These are phyloP conservation scores for Pythium aphanidermatum DNA, from an alignment of 352 stramenopile species.

Conservation along the genomic window DNA sequence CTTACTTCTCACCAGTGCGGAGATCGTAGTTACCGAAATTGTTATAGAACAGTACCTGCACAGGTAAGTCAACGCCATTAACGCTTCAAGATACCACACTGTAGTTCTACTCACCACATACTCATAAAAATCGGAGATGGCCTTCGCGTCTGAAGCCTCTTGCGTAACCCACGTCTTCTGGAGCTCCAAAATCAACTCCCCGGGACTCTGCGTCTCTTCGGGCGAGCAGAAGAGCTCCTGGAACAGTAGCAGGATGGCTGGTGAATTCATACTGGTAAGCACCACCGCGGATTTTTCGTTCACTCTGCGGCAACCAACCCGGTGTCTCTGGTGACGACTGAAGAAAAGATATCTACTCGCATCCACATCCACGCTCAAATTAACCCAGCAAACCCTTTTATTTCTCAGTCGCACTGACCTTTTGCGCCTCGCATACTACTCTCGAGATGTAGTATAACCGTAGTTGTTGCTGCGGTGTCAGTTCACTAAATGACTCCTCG, in stretches of 20 bases:
- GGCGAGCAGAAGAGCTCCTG: slow-evolving; percentile 16
- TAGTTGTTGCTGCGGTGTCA: slow-evolving; percentile 2
- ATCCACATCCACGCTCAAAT: neutral
- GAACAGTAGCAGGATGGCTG: slow-evolving; percentile 16
- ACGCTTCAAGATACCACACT: neutral
- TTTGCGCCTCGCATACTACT: slow-evolving; percentile 6
- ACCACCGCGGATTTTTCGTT: too few species aligned
- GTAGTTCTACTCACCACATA: neutral
- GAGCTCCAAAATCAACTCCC: slow-evolving; percentile 9
- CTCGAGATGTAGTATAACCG: slow-evolving; percentile 9
- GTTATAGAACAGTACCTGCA: slow-evolving; percentile 7
- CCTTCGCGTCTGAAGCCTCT: neutral
- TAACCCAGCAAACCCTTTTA: neutral
- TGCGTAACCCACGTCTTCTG: slow-evolving; percentile 6
- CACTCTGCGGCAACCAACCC: too few species aligned
- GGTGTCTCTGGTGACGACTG: slow-evolving; percentile 6
- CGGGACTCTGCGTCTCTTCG: slow-evolving; percentile 3
- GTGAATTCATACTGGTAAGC: too few species aligned
- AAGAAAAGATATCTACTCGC: slow-evolving; percentile 8
- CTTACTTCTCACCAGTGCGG: slow-evolving; percentile 7
- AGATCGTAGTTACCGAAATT: slow-evolving; percentile 13
- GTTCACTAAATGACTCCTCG: slow-evolving; percentile 7
- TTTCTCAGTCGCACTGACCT: neutral
- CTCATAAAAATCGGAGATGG: slow-evolving; percentile 7
- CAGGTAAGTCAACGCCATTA: neutral